Evolutionary conservation across 78 protist species (phyloP).

Genomic region (Dictyostelium capitatum): DNA sequence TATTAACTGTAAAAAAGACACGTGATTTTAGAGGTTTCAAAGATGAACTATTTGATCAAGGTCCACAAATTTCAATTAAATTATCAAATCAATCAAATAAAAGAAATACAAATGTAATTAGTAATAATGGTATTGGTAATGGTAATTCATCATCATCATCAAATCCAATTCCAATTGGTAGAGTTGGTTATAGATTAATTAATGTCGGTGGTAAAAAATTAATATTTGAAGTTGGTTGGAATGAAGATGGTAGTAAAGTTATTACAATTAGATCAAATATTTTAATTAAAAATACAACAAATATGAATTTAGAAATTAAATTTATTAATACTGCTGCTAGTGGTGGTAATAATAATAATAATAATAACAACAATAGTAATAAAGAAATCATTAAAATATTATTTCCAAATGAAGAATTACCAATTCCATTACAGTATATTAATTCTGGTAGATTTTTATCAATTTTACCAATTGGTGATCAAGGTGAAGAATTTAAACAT

Average conservation of each 20-base stretch:
- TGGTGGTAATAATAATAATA: background rate
- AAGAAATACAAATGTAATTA: background rate
- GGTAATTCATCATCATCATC: constrained; percentile 1
- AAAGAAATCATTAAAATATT: background rate
- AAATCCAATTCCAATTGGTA: constrained; percentile 50
- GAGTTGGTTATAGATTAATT: constrained; percentile 35
- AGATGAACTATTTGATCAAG: constrained; percentile 30
- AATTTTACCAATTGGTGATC: constrained; percentile 49
- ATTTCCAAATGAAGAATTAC: constrained; percentile 61
- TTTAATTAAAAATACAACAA: constrained; percentile 40
- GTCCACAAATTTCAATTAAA: constrained; percentile 26
- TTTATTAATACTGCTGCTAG: background rate
- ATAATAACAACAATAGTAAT: background rate
- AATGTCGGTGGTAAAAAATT: constrained; percentile 7
- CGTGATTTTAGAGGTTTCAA: constrained; percentile 46
- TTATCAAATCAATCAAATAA: background rate
- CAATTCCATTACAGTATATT: constrained; percentile 53
- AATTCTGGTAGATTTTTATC: constrained; percentile 33
- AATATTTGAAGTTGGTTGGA: constrained; percentile 79
- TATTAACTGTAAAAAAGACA: constrained; percentile 11
- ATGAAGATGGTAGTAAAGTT: constrained; percentile 76
- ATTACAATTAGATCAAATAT: constrained; percentile 64
- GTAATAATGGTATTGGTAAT: background rate
- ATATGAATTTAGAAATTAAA: constrained; percentile 24
- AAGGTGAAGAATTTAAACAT: constrained; percentile 36